phyloP scores from a whole-genome alignment of 441 rosid species.

The Hura crepitans region DNA sequence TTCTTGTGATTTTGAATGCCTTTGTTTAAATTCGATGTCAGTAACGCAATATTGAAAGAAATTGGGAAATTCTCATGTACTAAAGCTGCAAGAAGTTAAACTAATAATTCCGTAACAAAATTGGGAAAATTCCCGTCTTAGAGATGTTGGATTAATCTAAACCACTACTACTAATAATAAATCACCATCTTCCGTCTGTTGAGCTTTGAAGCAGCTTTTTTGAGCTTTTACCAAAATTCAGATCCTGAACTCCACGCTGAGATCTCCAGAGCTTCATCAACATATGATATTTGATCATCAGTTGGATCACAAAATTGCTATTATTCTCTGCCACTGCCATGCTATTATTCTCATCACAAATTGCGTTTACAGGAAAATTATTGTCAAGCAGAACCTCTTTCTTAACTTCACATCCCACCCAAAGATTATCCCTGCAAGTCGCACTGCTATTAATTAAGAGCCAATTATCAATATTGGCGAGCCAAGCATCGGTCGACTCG shows the following conservation, averaged over 20 bases:
- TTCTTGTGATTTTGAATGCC: no score
- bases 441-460: not conserved
- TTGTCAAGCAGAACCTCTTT: not conserved
- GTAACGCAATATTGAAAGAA: no score
- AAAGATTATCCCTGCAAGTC: no score
- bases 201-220: no score
- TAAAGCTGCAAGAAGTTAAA: no score
- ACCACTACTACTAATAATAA: not conserved
- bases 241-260: not conserved
- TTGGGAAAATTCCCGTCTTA: not conserved
- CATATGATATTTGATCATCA: not conserved
- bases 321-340: not conserved
- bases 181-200: no score
- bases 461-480: not conserved
- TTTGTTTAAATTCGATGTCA: no score
- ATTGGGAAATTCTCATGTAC: no score
- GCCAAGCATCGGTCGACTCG: not conserved
- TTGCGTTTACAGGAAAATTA: not conserved
- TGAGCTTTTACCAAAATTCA: not conserved
- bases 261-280: not conserved
- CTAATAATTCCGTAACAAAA: no score
- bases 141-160: not conserved
- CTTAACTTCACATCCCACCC: not conserved
- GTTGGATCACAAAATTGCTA: not conserved
- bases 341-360: not conserved